Conservation (phyloP, 75 land plant genomes). For the Isoetes taiwanensis region DNA sequence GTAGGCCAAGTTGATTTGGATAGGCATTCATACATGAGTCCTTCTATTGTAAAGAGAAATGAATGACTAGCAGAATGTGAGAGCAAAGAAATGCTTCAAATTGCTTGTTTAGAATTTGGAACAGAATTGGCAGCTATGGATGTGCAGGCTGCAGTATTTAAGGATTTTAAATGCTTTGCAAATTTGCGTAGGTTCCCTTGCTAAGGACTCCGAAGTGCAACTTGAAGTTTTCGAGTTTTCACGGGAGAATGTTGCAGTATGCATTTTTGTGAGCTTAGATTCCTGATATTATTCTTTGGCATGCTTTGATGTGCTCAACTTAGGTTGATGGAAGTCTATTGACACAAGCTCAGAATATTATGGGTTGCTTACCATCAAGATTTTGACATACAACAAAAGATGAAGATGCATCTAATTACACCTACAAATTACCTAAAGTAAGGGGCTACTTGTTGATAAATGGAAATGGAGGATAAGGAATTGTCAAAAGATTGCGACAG, state of each 20-base stretch:
- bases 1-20: too few species aligned
- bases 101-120: background rate
- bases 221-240: slow-evolving; percentile 78
- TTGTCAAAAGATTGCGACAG: too few species aligned
- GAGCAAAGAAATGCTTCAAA: too few species aligned
- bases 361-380: slow-evolving; percentile 31
- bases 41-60: too few species aligned
- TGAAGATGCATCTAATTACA: background rate
- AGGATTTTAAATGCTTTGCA: too few species aligned
- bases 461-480: too few species aligned
- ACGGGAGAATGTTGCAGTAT: slow-evolving; percentile 80
- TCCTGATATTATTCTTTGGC: background rate
- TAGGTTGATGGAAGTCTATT: slow-evolving; percentile 55
- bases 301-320: background rate
- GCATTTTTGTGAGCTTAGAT: background rate
- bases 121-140: background rate
- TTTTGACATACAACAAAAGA: background rate
- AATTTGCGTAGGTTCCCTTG: slow-evolving; percentile 76
- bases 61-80: too few species aligned
- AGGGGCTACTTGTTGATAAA: background rate
- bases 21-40: too few species aligned
- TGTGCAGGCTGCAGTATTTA: too few species aligned
- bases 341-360: slow-evolving; percentile 49
- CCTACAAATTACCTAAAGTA: background rate
- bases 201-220: slow-evolving; percentile 77